phyloP scores from a whole-genome alignment of 2,329 filamentous ascomycete genomes.

The Blastomyces gilchristii region DNA sequence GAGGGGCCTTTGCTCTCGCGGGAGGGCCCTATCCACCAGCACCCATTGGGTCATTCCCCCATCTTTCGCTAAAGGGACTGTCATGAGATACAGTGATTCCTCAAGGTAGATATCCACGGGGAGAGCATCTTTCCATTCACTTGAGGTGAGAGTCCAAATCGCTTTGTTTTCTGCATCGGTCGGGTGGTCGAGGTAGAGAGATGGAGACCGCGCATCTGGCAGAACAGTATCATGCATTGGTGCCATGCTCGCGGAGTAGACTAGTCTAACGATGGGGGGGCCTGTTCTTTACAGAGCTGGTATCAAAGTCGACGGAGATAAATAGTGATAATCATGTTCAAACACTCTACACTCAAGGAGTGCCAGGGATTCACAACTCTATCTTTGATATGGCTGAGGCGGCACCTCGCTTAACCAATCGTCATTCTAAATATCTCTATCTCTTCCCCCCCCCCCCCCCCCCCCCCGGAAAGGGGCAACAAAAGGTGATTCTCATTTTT shows the following conservation, averaged over 20 bases:
- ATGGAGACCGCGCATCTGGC: conserved; percentile 13
- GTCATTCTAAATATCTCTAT: neutral
- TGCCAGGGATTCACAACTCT: neutral
- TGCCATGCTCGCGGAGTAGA: neutral
- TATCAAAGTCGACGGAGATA: neutral
- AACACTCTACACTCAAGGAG: neutral
- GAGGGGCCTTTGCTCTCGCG: conserved; percentile 41
- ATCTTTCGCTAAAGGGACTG: conserved; percentile 47
- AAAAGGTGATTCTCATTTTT: too few species aligned
- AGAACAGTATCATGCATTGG: neutral
- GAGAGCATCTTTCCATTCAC: conserved; percentile 51
- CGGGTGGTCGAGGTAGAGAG: conserved; percentile 42
- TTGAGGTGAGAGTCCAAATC: conserved; percentile 48
- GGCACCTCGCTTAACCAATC: neutral
- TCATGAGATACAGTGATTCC: conserved; percentile 49
- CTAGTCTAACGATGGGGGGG: neutral
- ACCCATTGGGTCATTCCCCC: conserved; percentile 56
- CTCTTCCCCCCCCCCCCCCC: too few species aligned
- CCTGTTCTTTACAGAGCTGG: neutral
- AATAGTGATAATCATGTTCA: neutral
- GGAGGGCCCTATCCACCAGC: conserved; percentile 41
- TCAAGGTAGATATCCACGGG: conserved; percentile 46
- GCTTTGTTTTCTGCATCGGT: conserved; percentile 45
- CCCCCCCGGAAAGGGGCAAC: too few species aligned
- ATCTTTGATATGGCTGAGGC: neutral